Conservation (phyloP, 1,139 yeast species). For the Kurtzmaniella natalensis region DNA sequence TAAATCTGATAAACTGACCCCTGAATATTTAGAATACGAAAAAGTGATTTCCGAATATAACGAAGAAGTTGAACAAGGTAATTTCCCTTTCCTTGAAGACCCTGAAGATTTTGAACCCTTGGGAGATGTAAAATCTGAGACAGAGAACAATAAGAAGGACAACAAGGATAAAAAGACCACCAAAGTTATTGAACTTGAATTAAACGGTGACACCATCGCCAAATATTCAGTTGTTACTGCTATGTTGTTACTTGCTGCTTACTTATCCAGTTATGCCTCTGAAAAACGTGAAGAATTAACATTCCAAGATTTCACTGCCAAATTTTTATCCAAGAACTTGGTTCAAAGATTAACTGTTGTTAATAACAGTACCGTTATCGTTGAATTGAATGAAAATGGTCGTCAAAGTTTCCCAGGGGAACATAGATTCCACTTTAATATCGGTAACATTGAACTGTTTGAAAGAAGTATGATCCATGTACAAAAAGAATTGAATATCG, state of each 20-base stretch:
- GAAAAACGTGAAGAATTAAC: slow-evolving; percentile 31
- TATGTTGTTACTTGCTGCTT: slow-evolving; percentile 2
- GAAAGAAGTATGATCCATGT: slow-evolving; percentile 77
- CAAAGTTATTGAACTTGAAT: slow-evolving; percentile 4
- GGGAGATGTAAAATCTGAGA: too few species aligned
- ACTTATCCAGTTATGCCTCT: slow-evolving; percentile 9
- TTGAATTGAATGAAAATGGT: slow-evolving; percentile 39
- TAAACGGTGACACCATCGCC: slow-evolving; percentile 3
- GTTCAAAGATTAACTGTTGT: slow-evolving; percentile 35
- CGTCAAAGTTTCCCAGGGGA: slow-evolving; percentile 22
- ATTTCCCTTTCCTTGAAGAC: too few species aligned
- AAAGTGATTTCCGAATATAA: too few species aligned
- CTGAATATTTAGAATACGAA: too few species aligned
- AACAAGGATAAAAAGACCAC: slow-evolving; percentile 1
- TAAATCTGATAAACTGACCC: too few species aligned
- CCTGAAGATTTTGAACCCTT: too few species aligned
- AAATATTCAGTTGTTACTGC: slow-evolving; percentile 3
- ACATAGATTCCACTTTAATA: slow-evolving; percentile 50
- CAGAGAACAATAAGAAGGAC: not conserved
- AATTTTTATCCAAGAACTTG: slow-evolving; percentile 35
- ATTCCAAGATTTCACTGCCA: slow-evolving; percentile 42
- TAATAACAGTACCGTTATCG: slow-evolving; percentile 34
- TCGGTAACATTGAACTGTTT: slow-evolving; percentile 90
- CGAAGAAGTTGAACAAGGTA: too few species aligned
- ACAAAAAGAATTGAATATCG: slow-evolving; percentile 64